Evolutionary conservation across 495 filamentous ascomycete genomes (phyloP).

Genomic region (Viridothelium virens): DNA sequence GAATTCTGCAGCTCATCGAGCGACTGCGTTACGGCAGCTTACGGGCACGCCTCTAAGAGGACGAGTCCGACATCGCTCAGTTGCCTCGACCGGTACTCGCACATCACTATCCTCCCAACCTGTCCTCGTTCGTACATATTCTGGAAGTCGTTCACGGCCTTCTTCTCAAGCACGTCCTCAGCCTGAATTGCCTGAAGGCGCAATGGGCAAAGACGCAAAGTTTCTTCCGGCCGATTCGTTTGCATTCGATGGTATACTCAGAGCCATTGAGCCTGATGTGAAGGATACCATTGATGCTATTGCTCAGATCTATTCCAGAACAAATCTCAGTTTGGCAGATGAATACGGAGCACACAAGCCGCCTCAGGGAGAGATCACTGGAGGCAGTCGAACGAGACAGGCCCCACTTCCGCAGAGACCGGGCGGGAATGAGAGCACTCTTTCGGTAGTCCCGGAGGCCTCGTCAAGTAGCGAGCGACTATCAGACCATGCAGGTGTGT

Average conservation of each 20-base stretch:
- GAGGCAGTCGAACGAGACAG: neutral
- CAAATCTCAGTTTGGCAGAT: conserved; percentile 53
- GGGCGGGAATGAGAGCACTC: neutral
- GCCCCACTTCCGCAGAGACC: neutral
- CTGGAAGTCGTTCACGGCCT: conserved; percentile 23
- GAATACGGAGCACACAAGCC: conserved; percentile 58
- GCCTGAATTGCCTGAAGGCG: conserved; percentile 5
- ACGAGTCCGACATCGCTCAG: conserved; percentile 8
- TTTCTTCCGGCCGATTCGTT: conserved; percentile 48
- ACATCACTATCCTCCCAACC: conserved; percentile 21
- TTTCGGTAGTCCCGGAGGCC: neutral
- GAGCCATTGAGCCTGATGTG: conserved; percentile 53
- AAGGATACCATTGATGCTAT: conserved; percentile 51
- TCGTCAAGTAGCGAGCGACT: conserved; percentile 4
- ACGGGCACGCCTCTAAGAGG: conserved; percentile 8
- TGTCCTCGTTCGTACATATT: conserved; percentile 33
- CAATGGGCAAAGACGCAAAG: conserved; percentile 17
- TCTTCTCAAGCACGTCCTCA: conserved; percentile 21
- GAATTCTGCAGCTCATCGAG: conserved; percentile 3
- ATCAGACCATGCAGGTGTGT: neutral
- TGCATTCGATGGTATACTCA: conserved; percentile 53
- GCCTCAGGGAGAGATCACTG: conserved; percentile 49
- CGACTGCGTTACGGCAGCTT: neutral
- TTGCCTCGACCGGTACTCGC: conserved; percentile 2
- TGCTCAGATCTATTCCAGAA: conserved; percentile 56